These are phyloP conservation scores for Lichenothelia convexa DNA, from an alignment of 495 filamentous ascomycete genomes.

Conservation along the genomic window DNA sequence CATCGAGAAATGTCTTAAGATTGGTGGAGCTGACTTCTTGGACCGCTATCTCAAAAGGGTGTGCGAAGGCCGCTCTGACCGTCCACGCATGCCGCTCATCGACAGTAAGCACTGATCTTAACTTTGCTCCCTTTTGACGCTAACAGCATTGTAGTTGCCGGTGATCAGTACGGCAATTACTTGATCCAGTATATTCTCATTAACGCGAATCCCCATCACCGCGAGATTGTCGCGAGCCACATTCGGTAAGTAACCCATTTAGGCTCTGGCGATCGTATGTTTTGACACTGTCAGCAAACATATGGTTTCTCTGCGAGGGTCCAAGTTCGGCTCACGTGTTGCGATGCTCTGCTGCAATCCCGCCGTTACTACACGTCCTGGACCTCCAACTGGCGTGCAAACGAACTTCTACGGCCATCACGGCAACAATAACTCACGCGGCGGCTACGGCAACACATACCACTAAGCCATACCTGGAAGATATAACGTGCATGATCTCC, in stretches of 20 bases:
- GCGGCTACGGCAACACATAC: too few relatives aligned
- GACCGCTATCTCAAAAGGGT: slow-evolving; percentile 84
- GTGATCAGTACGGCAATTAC: slow-evolving; percentile 98
- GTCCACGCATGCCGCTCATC: slow-evolving; percentile 90
- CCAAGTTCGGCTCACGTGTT: slow-evolving; percentile 94
- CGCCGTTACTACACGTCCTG: slow-evolving; percentile 63
- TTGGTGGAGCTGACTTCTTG: slow-evolving; percentile 79
- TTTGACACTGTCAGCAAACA: slow-evolving; percentile 46
- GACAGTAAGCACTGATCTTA: slow-evolving; percentile 45
- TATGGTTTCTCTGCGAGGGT: slow-evolving; percentile 96
- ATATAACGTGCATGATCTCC: too few relatives aligned
- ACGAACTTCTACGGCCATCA: slow-evolving; percentile 42
- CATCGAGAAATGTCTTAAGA: slow-evolving; percentile 97
- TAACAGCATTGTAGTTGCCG: slow-evolving; percentile 46
- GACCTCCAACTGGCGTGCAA: slow-evolving; percentile 54
- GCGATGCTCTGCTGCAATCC: slow-evolving; percentile 98
- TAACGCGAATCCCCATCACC: slow-evolving; percentile 67
- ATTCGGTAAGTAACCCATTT: slow-evolving; percentile 45
- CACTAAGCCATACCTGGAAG: too few relatives aligned
- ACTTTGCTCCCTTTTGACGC: slow-evolving; percentile 1
- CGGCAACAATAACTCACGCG: too few relatives aligned
- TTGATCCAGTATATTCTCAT: slow-evolving; percentile 92
- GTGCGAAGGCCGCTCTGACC: slow-evolving; percentile 75
- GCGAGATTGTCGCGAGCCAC: slow-evolving; percentile 80
- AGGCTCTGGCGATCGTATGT: slow-evolving; percentile 1